phyloP scores from a whole-genome alignment of 345 rosid genomes.

The Euphorbia lathyris region DNA sequence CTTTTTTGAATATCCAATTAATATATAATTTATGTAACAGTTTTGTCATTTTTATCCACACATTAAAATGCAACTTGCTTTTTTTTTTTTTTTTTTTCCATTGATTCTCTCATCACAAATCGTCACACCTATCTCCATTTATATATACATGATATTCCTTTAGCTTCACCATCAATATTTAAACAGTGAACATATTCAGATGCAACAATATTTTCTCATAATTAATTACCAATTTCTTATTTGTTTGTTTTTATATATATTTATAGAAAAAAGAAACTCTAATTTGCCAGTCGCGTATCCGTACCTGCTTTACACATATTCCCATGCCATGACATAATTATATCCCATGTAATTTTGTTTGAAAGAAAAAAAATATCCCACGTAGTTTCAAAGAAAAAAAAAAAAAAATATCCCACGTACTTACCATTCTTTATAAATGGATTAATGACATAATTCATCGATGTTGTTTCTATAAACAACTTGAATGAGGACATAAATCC shows the following conservation, averaged over 20 bases:
- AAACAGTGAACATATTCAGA: not conserved
- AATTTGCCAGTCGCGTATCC: too few relatives aligned
- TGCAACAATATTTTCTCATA: too few relatives aligned
- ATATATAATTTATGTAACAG: not conserved
- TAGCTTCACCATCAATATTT: slow-evolving; percentile 13
- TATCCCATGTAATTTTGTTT: too few relatives aligned
- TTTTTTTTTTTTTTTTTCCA: not conserved
- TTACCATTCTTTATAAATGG: too few relatives aligned
- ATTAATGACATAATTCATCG: too few relatives aligned
- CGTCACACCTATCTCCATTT: slow-evolving; percentile 1
- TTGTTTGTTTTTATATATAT: not conserved
- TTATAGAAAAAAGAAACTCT: not conserved
- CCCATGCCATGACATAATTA: not conserved
- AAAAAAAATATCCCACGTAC: too few relatives aligned
- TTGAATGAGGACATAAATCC: too few relatives aligned
- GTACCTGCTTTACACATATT: too few relatives aligned
- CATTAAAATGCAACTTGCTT: slow-evolving; percentile 10
- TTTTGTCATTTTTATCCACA: slow-evolving; percentile 9
- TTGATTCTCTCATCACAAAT: not conserved
- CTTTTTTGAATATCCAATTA: slow-evolving; percentile 30
- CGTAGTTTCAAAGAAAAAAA: too few relatives aligned
- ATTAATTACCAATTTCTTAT: not conserved
- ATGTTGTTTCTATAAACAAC: too few relatives aligned
- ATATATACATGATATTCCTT: slow-evolving; percentile 11
- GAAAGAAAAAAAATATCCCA: too few relatives aligned